Conservation (phyloP, 208 protist species). For the Herpetomonas muscarum region DNA sequence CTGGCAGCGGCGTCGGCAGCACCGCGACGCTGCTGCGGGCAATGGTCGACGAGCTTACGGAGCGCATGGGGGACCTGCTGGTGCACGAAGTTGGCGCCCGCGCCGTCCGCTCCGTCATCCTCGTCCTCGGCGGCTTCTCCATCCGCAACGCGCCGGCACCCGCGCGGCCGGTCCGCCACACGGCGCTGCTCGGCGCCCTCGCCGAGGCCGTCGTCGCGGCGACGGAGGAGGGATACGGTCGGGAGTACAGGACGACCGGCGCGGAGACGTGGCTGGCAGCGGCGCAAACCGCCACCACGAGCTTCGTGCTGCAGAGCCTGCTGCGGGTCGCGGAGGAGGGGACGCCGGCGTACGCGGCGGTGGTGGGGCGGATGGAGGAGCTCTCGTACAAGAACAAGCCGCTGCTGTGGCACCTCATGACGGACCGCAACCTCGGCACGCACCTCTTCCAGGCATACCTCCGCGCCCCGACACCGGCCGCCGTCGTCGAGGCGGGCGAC, state of each 20-base stretch:
- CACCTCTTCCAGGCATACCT: conserved; percentile 87
- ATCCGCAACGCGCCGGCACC: conserved; percentile 62
- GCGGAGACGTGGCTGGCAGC: conserved; percentile 75
- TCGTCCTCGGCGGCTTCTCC: conserved; percentile 73
- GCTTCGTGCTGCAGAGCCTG: conserved; percentile 82
- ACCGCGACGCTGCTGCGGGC: conserved; percentile 62
- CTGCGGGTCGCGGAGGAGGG: conserved; percentile 62
- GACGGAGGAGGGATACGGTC: conserved; percentile 51
- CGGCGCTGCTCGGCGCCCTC: conserved; percentile 31
- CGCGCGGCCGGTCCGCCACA: conserved; percentile 37
- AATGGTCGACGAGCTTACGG: conserved; percentile 64
- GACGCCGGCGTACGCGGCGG: conserved; percentile 30
- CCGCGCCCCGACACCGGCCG: conserved; percentile 39
- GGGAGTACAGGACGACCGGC: conserved; percentile 24
- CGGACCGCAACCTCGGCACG: conserved; percentile 54
- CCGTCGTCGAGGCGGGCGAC: conserved; percentile 44
- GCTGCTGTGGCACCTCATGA: conserved; percentile 56
- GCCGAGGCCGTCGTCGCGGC: conserved; percentile 38
- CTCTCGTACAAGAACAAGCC: conserved; percentile 37
- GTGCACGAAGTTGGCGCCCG: conserved; percentile 69
- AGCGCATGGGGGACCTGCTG: conserved; percentile 61
- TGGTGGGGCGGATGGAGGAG: conserved; percentile 49
- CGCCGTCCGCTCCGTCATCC: conserved; percentile 70
- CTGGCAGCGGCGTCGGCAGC: conserved; percentile 77
- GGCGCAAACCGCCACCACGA: conserved; percentile 55